Conservation (phyloP, 2,329 filamentous ascomycete species). For the Diaporthe ampelina region DNA sequence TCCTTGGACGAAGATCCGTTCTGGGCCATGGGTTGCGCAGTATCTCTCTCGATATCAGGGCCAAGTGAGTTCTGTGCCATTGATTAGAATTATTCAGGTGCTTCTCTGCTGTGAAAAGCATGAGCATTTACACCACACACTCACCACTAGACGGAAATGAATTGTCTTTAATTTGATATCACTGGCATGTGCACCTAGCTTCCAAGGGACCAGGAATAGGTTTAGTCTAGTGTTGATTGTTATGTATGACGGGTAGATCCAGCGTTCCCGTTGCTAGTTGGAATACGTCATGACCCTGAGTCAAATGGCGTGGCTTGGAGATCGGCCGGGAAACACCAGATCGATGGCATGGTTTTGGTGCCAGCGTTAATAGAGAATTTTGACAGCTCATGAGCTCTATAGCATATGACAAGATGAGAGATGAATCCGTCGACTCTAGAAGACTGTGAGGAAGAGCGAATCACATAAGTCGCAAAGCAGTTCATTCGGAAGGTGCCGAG, state of each 20-base stretch:
- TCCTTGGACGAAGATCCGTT: constrained; percentile 27
- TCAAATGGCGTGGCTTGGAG: neutral
- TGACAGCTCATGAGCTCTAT: neutral
- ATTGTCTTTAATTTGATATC: neutral
- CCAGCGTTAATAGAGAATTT: neutral
- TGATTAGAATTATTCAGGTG: neutral
- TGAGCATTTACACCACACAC: too few species aligned
- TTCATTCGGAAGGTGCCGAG: neutral
- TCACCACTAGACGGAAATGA: neutral
- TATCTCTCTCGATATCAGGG: constrained; percentile 25
- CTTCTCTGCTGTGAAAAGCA: neutral
- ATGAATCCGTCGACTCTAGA: too few species aligned
- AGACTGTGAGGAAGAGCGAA: too few species aligned
- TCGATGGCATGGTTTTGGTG: neutral
- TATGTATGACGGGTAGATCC: constrained; percentile 34
- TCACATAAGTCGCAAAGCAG: too few species aligned
- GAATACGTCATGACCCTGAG: constrained; percentile 27
- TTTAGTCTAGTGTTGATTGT: constrained; percentile 15
- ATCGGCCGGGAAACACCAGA: neutral
- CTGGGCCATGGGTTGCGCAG: neutral
- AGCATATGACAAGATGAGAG: too few species aligned
- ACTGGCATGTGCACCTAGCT: neutral
- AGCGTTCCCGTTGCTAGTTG: constrained; percentile 26
- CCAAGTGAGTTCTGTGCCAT: constrained; percentile 12
- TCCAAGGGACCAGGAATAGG: neutral